Percentiles rank a stretch among this genome's conserved stretches.
These are phyloP conservation scores for Ceratobasidium sp. DNA, from an alignment of 1,284 basidiomycete genomes.

Conservation along the genomic window DNA sequence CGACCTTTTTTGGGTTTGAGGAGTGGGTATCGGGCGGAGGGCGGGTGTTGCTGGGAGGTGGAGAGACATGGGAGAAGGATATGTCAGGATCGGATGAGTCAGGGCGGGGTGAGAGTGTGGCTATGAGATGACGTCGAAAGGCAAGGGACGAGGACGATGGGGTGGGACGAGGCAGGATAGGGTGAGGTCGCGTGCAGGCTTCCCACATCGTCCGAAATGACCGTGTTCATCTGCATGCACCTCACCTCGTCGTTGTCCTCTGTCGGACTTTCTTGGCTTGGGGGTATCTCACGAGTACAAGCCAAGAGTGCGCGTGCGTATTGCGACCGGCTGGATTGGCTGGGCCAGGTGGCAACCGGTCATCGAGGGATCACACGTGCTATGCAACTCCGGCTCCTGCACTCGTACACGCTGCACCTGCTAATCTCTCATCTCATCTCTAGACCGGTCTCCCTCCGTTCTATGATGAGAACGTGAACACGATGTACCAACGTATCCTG, in stretches of 20 bases:
- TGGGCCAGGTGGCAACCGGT: not conserved
- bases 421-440: conserved; percentile 16
- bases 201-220: conserved; percentile 32
- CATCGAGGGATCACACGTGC: not conserved
- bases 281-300: not conserved
- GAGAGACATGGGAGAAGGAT: not conserved
- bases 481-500: conserved; percentile 98
- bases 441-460: conserved; percentile 96
- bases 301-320: not conserved
- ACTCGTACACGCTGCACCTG: not conserved
- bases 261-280: not conserved
- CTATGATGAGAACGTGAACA: conserved; percentile 98
- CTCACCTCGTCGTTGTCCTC: conserved; percentile 12
- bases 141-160: not conserved
- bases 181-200: conserved; percentile 15
- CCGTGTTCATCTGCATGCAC: conserved; percentile 8
- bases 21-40: not conserved
- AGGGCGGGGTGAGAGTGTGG: not conserved
- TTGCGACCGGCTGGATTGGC: no score
- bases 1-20: not conserved
- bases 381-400: not conserved
- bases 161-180: conserved; percentile 5
- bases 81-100: not conserved
- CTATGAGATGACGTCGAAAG: conserved; percentile 10
- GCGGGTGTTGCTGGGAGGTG: not conserved